phyloP scores from a whole-genome alignment of 1,284 basidiomycete species.

The Malassezia nana region DNA sequence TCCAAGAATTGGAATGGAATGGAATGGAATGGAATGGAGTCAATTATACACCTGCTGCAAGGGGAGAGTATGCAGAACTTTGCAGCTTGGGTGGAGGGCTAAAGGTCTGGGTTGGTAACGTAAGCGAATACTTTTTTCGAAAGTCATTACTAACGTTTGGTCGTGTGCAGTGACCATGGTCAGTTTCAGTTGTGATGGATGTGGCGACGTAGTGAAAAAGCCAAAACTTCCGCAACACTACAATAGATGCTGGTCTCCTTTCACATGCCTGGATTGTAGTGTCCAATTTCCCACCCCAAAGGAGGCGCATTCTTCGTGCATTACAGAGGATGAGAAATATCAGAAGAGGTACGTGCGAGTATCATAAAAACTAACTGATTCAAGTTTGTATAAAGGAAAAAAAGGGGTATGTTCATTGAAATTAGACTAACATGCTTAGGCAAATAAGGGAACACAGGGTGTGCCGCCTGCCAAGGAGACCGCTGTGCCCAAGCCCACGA shows the following conservation, averaged over 20 bases:
- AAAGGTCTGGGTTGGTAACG: neutral
- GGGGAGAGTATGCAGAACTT: neutral
- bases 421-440: neutral
- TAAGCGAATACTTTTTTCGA: neutral
- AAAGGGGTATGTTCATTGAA: neutral
- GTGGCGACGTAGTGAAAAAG: conserved; percentile 47
- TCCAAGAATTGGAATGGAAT: too few relatives aligned
- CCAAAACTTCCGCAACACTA: conserved; percentile 45
- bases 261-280: conserved; percentile 46
- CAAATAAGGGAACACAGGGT: neutral
- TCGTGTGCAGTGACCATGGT: conserved; percentile 22
- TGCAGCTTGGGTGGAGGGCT: neutral
- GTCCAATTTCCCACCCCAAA: conserved; percentile 36
- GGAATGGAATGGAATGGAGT: too few relatives aligned
- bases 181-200: conserved; percentile 45
- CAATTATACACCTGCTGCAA: neutral
- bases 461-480: neutral
- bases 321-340: conserved; percentile 47
- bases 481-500: neutral
- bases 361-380: neutral
- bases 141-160: neutral
- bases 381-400: conserved; percentile 16
- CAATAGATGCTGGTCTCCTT: conserved; percentile 36
- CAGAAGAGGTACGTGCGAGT: conserved; percentile 25
- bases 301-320: conserved; percentile 43